Base-by-base conservation (phyloP, 257 asterid species). In the Solanum bukasovii region DNA sequence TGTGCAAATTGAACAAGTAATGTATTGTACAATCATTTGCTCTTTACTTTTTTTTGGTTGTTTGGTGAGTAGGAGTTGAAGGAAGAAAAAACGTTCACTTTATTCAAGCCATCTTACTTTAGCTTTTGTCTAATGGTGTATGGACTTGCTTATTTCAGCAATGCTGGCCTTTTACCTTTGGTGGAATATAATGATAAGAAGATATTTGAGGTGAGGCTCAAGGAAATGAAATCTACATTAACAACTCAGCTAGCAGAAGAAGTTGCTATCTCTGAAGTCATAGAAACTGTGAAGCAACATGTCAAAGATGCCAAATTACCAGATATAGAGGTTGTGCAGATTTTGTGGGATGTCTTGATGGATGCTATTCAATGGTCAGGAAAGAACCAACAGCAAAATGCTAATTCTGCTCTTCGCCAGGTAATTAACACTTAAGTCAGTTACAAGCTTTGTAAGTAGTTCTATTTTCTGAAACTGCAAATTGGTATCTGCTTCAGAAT, bases 291-390 rank as follows among this genome's bases (percentile, higher is more conserved):
- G 37, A 96, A 95, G 86, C 98, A 95, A 84, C 98, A 94, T 90
- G 96, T 95, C 86, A 96, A 94, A 93, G 98, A 94, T 87, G 98
- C 99, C 77, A 94, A 93, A 88, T 90, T 97, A 70, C 99, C 99
- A 21, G 99, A 97, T 87, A 91, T 91, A 86, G 99, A 96, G 88
- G 98, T 97, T 84, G 98, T 97, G 33, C 92, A 98, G 29, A 96
- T 96, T 89, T 90, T 95, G 61, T 96, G 98, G 99, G 98, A 97
- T 93, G 95, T 95, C 40, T 88, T 97, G 94, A 96, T 96, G 99
- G 99, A 96, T 92, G 98, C 99, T 59, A 98, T 96, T 87, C 98
- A 95, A 85, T 95, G 99, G 99, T 96, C 99, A 73, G 98, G 97
- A 49, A 96, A 96, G 92, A 96, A 96, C 88, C 99, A 96, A 89